These are phyloP conservation scores for Polyporus tsugae DNA, from an alignment of 1,284 basidiomycete genomes.

Conservation along the genomic window DNA sequence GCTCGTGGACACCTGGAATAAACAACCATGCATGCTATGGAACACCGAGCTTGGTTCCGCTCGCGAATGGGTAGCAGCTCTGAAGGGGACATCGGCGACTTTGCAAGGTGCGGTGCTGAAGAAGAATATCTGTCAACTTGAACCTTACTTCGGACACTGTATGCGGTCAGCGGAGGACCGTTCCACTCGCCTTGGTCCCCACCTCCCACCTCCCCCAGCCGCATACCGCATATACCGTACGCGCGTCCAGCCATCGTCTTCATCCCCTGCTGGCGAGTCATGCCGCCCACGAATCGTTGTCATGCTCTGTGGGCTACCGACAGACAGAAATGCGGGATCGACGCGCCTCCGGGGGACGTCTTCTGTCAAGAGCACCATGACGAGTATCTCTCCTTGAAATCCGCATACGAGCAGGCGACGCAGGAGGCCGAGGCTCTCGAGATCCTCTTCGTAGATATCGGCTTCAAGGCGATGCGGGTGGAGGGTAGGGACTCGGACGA, in stretches of 20 bases:
- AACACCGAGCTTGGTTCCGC: not conserved
- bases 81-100: not conserved
- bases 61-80: not conserved
- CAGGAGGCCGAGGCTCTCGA: not conserved
- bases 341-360: not conserved
- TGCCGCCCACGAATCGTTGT: not conserved
- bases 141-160: not conserved
- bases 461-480: not conserved
- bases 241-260: not conserved
- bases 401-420: not conserved
- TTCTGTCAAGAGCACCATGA: not conserved
- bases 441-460: not conserved
- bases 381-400: not conserved
- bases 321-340: not conserved
- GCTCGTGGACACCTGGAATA: not conserved
- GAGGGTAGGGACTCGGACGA: not conserved
- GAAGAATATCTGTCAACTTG: not conserved
- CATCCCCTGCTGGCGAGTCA: not conserved
- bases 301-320: not conserved
- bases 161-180: not conserved
- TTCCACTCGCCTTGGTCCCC: too few relatives aligned
- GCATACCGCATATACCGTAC: too few relatives aligned
- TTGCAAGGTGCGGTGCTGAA: not conserved
- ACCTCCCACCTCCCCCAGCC: not conserved
- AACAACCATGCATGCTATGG: not conserved